Conservation (phyloP, 495 filamentous ascomycete species). For the Thozetella sp. region DNA sequence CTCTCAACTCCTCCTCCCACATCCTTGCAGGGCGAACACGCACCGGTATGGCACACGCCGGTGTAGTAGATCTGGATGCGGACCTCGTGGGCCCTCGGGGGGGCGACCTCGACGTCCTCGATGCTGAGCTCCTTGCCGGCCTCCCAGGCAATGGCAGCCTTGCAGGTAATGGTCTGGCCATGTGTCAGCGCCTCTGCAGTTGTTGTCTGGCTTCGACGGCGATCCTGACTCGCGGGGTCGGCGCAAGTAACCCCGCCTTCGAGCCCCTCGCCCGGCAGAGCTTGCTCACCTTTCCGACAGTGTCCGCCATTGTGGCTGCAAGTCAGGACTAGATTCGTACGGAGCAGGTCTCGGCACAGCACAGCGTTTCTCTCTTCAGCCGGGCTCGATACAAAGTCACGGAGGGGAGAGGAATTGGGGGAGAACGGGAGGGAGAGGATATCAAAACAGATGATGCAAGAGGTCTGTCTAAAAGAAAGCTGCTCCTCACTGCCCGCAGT, state of each 20-base stretch:
- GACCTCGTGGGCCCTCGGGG: constrained; percentile 93
- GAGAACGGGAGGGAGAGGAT: neutral
- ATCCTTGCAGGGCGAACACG: constrained; percentile 10
- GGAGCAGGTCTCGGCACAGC: neutral
- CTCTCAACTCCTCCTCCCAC: neutral
- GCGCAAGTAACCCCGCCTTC: neutral
- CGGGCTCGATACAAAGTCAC: neutral
- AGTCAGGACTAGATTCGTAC: neutral
- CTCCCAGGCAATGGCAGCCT: constrained; percentile 97
- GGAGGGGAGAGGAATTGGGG: neutral
- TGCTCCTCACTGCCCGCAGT: neutral
- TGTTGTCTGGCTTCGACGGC: neutral
- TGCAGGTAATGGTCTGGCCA: constrained; percentile 53
- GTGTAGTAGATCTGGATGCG: constrained; percentile 96
- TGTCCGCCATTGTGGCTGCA: constrained; percentile 41
- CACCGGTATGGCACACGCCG: constrained; percentile 97
- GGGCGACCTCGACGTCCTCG: constrained; percentile 89
- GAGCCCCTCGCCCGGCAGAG: neutral
- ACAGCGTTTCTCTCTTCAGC: neutral
- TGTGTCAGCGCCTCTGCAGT: neutral
- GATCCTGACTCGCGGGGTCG: neutral
- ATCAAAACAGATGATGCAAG: neutral
- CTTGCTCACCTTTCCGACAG: constrained; percentile 46
- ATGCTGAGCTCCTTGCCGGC: constrained; percentile 85
- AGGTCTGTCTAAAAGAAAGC: neutral